Evolutionary conservation across 805 yeast species (phyloP).

Genomic region (Peterozyma xylosa): DNA sequence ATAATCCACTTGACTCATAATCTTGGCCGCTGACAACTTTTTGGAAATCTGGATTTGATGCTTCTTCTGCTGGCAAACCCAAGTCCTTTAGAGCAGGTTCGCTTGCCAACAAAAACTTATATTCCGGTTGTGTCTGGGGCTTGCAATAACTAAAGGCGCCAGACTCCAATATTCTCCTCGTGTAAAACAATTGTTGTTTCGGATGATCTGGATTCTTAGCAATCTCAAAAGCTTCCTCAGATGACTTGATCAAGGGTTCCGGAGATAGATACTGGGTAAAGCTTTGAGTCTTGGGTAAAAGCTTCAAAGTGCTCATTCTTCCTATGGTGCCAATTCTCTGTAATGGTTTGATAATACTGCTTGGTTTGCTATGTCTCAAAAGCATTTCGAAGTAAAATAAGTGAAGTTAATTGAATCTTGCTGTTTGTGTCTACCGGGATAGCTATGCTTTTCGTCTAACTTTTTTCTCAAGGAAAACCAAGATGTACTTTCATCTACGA

Average conservation of each 20-base stretch:
- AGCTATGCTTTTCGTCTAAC: too few relatives aligned
- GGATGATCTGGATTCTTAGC: conserved; percentile 19
- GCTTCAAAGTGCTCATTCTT: conserved; percentile 11
- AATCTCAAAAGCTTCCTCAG: conserved; percentile 10
- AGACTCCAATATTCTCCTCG: conserved; percentile 41
- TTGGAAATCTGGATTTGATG: conserved; percentile 36
- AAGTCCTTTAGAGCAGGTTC: conserved; percentile 54
- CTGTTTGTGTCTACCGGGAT: too few relatives aligned
- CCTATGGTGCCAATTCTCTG: too few relatives aligned
- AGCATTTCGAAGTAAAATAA: too few relatives aligned
- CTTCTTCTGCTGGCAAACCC: conserved; percentile 36
- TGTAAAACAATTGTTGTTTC: conserved; percentile 29
- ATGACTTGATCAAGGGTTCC: conserved; percentile 21
- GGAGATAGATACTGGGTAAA: conserved; percentile 19
- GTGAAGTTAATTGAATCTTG: too few relatives aligned
- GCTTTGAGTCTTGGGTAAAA: conserved; percentile 19
- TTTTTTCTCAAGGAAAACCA: too few relatives aligned
- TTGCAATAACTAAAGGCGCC: conserved; percentile 70
- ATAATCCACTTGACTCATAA: conserved; percentile 27
- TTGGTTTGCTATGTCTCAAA: too few relatives aligned
- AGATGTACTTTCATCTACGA: too few relatives aligned
- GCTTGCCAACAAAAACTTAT: conserved; percentile 51
- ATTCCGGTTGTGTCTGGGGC: conserved; percentile 54
- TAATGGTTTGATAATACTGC: too few relatives aligned
- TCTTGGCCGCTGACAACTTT: conserved; percentile 53